Evolutionary conservation across 768 basidiomycete genomes (phyloP).

Genomic region (Russula vinacea): DNA sequence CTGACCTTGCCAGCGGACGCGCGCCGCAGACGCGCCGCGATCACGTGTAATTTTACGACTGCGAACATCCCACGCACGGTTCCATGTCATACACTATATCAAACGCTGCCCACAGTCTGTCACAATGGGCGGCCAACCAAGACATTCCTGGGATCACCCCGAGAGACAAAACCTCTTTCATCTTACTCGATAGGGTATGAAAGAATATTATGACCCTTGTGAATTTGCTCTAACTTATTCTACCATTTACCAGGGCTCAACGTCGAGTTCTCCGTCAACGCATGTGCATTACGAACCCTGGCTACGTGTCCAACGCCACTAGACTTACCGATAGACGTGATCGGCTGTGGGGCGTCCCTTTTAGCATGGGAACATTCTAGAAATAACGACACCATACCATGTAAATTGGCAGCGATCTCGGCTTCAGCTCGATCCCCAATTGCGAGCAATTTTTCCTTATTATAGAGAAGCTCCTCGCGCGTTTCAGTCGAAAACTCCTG

Average conservation of each 20-base stretch:
- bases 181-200: neutral
- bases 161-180: neutral
- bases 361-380: constrained; percentile 27
- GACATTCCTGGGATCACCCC: neutral
- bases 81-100: too few species aligned
- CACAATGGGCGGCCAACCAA: neutral
- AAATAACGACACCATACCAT: constrained; percentile 47
- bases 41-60: constrained; percentile 17
- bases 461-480: constrained; percentile 96
- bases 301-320: neutral
- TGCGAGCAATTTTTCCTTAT: constrained; percentile 96
- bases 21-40: constrained; percentile 11
- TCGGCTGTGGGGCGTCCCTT: constrained; percentile 53
- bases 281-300: constrained; percentile 4
- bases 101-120: neutral
- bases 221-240: constrained; percentile 1
- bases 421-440: constrained; percentile 97
- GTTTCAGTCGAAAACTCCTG: constrained; percentile 97
- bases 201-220: constrained; percentile 6
- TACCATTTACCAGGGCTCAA: neutral
- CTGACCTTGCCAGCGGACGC: neutral
- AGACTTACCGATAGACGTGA: constrained; percentile 74
- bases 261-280: neutral
- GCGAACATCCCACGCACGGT: too few species aligned
- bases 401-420: constrained; percentile 93